These are phyloP conservation scores for Monascus ruber DNA, from an alignment of 2,329 filamentous ascomycete species.

Conservation along the genomic window DNA sequence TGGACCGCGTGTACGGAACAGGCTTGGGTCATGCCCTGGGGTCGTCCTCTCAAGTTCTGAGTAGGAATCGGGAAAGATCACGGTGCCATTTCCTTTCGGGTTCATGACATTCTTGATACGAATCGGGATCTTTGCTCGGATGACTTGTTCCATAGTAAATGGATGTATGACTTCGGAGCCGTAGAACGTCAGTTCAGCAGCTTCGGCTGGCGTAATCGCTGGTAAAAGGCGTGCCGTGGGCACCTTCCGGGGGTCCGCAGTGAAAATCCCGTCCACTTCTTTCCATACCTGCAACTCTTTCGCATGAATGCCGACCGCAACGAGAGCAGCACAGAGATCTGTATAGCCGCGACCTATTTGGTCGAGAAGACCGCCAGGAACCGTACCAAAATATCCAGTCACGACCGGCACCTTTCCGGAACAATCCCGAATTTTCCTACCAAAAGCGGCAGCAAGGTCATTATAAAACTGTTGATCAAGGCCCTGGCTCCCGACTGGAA, in stretches of 20 bases:
- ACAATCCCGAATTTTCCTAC: slow-evolving; percentile 54
- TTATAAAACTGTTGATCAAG: slow-evolving; percentile 62
- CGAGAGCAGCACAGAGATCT: slow-evolving; percentile 84
- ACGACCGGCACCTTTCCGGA: slow-evolving; percentile 61
- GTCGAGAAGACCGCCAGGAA: slow-evolving; percentile 81
- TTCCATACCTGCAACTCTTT: slow-evolving; percentile 96
- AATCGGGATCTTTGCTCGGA: slow-evolving; percentile 53
- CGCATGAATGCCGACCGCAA: slow-evolving; percentile 78
- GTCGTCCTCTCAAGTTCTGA: slow-evolving; percentile 39
- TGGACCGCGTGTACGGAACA: slow-evolving; percentile 37
- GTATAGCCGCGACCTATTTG: slow-evolving; percentile 94
- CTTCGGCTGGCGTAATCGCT: slow-evolving; percentile 85
- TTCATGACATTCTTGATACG: slow-evolving; percentile 62
- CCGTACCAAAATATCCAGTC: slow-evolving; percentile 90
- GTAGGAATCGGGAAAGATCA: slow-evolving; percentile 62
- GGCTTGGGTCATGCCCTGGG: slow-evolving; percentile 47
- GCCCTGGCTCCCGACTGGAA: slow-evolving; percentile 40
- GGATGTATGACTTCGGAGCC: slow-evolving; percentile 97
- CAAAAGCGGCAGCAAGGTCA: slow-evolving; percentile 49
- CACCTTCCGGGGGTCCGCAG: slow-evolving; percentile 73
- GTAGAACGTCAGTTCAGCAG: slow-evolving; percentile 89
- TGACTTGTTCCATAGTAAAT: slow-evolving; percentile 92
- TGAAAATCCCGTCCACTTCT: slow-evolving; percentile 94
- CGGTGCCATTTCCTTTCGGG: slow-evolving; percentile 49
- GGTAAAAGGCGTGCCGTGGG: slow-evolving; percentile 83